Evolutionary conservation across 495 filamentous ascomycete species (phyloP).

Genomic region (Aspergillus kassunensis): DNA sequence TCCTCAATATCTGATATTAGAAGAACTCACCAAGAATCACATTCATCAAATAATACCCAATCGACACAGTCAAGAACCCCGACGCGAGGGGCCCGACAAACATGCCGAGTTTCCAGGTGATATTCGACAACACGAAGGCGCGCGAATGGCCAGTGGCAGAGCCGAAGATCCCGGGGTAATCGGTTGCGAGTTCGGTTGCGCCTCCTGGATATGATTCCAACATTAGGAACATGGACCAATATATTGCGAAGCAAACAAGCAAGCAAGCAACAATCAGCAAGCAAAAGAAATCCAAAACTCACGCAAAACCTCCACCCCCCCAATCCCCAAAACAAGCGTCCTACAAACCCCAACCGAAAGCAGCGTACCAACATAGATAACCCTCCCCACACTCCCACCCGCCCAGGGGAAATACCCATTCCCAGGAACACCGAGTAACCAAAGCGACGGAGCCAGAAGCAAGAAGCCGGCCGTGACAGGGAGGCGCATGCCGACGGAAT

Average conservation of each 20-base stretch:
- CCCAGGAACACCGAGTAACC: slow-evolving; percentile 21
- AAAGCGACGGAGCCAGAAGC: slow-evolving; percentile 14
- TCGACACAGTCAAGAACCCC: slow-evolving; percentile 22
- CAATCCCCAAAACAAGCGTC: background rate
- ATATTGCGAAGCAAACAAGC: too few species aligned
- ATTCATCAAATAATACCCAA: slow-evolving; percentile 30
- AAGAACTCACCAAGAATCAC: background rate
- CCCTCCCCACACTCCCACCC: background rate
- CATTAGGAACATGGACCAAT: too few species aligned
- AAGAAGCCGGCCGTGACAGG: slow-evolving; percentile 21
- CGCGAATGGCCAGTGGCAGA: slow-evolving; percentile 26
- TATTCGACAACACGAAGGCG: slow-evolving; percentile 25
- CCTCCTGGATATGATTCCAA: too few species aligned
- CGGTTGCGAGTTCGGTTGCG: too few species aligned
- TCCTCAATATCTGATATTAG: too few species aligned
- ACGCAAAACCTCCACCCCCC: background rate
- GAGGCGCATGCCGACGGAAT: slow-evolving; percentile 20
- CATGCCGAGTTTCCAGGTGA: slow-evolving; percentile 28
- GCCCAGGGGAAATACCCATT: slow-evolving; percentile 22
- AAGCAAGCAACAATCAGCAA: too few species aligned
- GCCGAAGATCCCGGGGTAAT: slow-evolving; percentile 22
- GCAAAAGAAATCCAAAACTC: background rate
- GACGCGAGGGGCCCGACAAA: slow-evolving; percentile 32
- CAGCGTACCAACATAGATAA: slow-evolving; percentile 16
- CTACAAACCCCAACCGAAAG: slow-evolving; percentile 1